These are phyloP conservation scores for Juncus effusus DNA, from an alignment of 176 grass and related monocot species.

Conservation along the genomic window DNA sequence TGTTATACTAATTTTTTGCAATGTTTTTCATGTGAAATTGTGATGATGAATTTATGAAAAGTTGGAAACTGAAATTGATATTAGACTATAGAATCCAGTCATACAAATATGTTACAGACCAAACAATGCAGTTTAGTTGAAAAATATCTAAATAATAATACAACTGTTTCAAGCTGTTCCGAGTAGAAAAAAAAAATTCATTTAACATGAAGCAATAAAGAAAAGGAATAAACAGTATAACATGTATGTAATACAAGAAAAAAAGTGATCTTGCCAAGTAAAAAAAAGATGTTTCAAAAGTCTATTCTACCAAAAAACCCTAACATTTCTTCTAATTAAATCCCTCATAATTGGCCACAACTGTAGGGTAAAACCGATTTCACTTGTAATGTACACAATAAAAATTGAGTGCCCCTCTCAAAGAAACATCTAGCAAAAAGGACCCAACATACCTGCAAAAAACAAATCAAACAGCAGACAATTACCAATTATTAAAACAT, in stretches of 20 bases:
- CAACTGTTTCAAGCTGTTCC: not conserved
- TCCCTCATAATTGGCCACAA: not conserved
- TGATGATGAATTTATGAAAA: slow-evolving; percentile 58
- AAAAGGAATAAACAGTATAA: too few relatives aligned
- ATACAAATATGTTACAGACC: not conserved
- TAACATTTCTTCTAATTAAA: slow-evolving; percentile 12
- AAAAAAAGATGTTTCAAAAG: not conserved
- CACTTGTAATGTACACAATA: slow-evolving; percentile 22
- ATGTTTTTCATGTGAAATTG: slow-evolving; percentile 69
- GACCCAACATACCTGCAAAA: not conserved
- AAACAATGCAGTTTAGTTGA: not conserved
- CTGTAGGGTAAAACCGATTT: not conserved
- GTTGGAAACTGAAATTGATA: slow-evolving; percentile 26
- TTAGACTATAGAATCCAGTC: not conserved
- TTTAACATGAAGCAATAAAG: too few relatives aligned
- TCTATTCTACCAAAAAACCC: slow-evolving; percentile 17
- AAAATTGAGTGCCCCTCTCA: not conserved
- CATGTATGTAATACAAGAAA: too few relatives aligned
- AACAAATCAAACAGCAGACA: not conserved
- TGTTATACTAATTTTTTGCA: slow-evolving; percentile 70
- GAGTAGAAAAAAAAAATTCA: not conserved
- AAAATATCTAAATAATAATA: not conserved
- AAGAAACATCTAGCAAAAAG: not conserved
- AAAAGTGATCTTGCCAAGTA: not conserved
- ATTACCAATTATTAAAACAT: not conserved